These are phyloP conservation scores for Vitis labrusca DNA, from an alignment of 164 flowering plant genomes.

Conservation along the genomic window DNA sequence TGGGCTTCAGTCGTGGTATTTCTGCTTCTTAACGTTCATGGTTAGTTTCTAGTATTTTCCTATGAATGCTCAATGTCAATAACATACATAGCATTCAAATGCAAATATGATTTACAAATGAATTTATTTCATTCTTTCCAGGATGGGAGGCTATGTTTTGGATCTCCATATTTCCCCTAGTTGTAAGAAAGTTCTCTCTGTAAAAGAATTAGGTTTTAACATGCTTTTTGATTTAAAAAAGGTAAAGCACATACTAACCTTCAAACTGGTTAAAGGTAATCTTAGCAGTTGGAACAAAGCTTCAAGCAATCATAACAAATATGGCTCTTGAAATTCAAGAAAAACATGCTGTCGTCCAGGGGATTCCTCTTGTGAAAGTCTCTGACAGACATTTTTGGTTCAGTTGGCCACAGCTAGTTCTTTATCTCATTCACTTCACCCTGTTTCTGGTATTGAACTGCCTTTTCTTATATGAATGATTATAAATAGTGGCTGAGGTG, in stretches of 20 bases:
- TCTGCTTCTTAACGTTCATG: slow-evolving; percentile 58
- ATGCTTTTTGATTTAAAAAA: background rate
- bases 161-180: slow-evolving; percentile 64
- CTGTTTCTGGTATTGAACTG: slow-evolving; percentile 65
- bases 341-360: slow-evolving; percentile 91
- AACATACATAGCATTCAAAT: background rate
- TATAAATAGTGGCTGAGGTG: too few species aligned
- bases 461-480: background rate
- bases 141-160: slow-evolving; percentile 75
- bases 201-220: background rate
- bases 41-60: slow-evolving; percentile 25
- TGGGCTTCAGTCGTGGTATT: slow-evolving; percentile 66
- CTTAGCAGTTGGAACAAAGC: slow-evolving; percentile 90
- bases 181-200: slow-evolving; percentile 51
- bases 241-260: background rate
- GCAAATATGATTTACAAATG: background rate
- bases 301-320: slow-evolving; percentile 76
- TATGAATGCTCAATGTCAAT: background rate
- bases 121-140: slow-evolving; percentile 28
- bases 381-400: slow-evolving; percentile 91
- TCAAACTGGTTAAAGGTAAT: slow-evolving; percentile 46
- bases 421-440: slow-evolving; percentile 77
- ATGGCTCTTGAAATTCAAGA: slow-evolving; percentile 94
- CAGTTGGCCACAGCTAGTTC: slow-evolving; percentile 59
- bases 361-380: slow-evolving; percentile 92